These are phyloP conservation scores for Trichosporon coremiiforme DNA, from an alignment of 1,284 basidiomycete genomes.

Conservation along the genomic window DNA sequence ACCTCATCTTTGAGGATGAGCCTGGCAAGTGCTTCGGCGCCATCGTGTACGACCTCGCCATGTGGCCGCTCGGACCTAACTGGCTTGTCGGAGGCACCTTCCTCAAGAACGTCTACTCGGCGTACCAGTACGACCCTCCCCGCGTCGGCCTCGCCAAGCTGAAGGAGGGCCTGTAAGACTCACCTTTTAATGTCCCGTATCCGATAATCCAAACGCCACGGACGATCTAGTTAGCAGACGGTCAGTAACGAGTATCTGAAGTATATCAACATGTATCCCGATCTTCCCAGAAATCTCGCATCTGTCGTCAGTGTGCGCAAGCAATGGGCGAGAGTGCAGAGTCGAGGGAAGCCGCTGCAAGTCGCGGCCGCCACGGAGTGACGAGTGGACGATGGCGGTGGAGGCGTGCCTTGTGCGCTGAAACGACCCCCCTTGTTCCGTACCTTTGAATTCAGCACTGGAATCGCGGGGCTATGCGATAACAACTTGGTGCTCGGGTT, in stretches of 20 bases:
- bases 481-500: not conserved
- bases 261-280: too few species aligned
- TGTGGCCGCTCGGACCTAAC: not conserved
- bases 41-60: not conserved
- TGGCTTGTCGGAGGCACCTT: slow-evolving; percentile 30
- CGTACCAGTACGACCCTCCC: slow-evolving; percentile 16
- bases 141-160: slow-evolving; percentile 27
- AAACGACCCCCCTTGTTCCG: not conserved
- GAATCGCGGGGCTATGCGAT: not conserved
- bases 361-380: too few species aligned
- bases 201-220: not conserved
- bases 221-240: too few species aligned
- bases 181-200: not conserved
- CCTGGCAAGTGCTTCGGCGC: slow-evolving; percentile 10
- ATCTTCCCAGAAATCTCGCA: too few species aligned
- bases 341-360: too few species aligned
- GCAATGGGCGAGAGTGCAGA: too few species aligned
- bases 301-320: too few species aligned
- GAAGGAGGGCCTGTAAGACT: not conserved
- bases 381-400: too few species aligned
- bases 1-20: slow-evolving; percentile 1
- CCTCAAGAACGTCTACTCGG: slow-evolving; percentile 31
- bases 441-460: not conserved
- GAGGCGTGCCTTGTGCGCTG: not conserved
- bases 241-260: not conserved